These are phyloP conservation scores for Penicillium robsamsonii DNA, from an alignment of 495 filamentous ascomycete species.

Conservation along the genomic window DNA sequence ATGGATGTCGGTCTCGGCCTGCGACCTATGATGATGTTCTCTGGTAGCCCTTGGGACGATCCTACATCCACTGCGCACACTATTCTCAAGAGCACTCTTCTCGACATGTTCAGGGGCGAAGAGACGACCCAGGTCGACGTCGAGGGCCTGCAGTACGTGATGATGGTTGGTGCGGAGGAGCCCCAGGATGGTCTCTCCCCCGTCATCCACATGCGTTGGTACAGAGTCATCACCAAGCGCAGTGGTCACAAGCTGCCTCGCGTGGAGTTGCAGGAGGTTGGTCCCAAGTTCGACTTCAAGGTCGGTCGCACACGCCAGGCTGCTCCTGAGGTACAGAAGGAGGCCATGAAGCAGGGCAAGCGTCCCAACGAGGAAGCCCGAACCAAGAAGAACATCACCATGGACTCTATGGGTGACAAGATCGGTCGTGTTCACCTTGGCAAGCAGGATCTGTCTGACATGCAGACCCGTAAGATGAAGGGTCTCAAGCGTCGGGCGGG, in stretches of 20 bases:
- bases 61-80: conserved; percentile 69
- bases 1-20: conserved; percentile 67
- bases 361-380: conserved; percentile 53
- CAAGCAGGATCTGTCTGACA: conserved; percentile 78
- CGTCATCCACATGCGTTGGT: conserved; percentile 76
- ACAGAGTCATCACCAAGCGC: conserved; percentile 78
- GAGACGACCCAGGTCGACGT: conserved; percentile 79
- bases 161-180: conserved; percentile 79
- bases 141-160: conserved; percentile 85
- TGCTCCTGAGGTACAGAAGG: conserved; percentile 75
- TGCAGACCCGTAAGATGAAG: conserved; percentile 99
- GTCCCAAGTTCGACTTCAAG: conserved; percentile 90
- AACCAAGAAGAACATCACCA: conserved; percentile 93
- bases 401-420: conserved; percentile 92
- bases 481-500: conserved; percentile 78
- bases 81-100: conserved; percentile 79
- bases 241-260: conserved; percentile 83
- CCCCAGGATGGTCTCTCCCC: conserved; percentile 61
- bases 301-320: conserved; percentile 78
- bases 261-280: conserved; percentile 93
- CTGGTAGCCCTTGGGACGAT: conserved; percentile 80
- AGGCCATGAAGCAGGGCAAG: conserved; percentile 83
- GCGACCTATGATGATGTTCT: conserved; percentile 84
- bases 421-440: conserved; percentile 88
- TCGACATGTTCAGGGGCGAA: conserved; percentile 86